A percentile compares a stretch with the other conserved stretches of the same genome.
Conservation (phyloP, 2,329 filamentous ascomycete species). For the Apiospora aurea region DNA sequence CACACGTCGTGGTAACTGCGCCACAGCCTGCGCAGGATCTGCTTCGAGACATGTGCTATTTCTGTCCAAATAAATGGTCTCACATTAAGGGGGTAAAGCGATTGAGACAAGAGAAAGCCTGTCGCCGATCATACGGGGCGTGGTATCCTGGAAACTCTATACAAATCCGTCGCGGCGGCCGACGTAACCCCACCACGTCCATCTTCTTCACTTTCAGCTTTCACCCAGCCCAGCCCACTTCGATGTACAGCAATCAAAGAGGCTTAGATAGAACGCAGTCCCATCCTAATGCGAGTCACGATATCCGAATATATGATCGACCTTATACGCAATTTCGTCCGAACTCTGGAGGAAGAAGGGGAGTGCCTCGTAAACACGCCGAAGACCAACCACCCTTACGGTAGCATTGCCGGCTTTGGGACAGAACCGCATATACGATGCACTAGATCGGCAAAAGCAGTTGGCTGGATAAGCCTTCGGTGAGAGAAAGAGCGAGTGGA, state of each 20-base stretch:
- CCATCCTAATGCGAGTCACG: background rate
- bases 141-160: constrained; percentile 12
- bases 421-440: constrained; percentile 12
- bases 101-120: background rate
- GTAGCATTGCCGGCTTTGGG: background rate
- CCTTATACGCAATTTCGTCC: background rate
- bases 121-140: constrained; percentile 8
- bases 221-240: background rate
- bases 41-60: constrained; percentile 6
- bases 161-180: constrained; percentile 2
- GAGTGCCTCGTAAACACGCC: background rate
- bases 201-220: background rate
- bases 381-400: background rate
- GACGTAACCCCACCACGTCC: constrained; percentile 1
- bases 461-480: constrained; percentile 12
- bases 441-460: background rate
- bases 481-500: constrained; percentile 7
- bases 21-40: background rate
- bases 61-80: background rate
- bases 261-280: background rate
- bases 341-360: background rate
- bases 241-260: background rate
- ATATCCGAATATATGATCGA: background rate
- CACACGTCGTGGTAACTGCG: background rate
- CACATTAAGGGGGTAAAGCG: background rate